Base-by-base conservation (phyloP, 2,329 filamentous ascomycete species). In the Cryphonectria japonica region DNA sequence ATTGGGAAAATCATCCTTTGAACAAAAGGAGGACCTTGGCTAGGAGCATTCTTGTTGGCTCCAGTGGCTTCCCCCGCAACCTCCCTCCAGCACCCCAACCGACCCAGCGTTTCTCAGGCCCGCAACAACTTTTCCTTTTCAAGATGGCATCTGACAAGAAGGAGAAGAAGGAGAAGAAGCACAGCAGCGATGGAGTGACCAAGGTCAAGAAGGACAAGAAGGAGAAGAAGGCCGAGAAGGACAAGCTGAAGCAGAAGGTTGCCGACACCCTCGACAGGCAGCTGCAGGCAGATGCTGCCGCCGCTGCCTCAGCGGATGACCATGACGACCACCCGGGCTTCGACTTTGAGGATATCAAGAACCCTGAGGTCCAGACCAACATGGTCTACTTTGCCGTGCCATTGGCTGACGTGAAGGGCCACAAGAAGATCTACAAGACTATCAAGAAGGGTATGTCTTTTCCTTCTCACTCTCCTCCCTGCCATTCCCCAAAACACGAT, bases 371-470 rank as follows among this genome's bases (percentile, higher is more conserved):
- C 39, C 60, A 70, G 60, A 69, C 68, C 19, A 69, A 91, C 71
- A 85, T 97, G 64, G 93, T 97, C 69, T 92, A 94, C 41, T 96
- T 97, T 79, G 94, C 95, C 70, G 87, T 92, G 76, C 93, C 94
- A 46, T 84, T 97, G 72, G 92, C 92, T 39, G 91, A 94, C 74
- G 93, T 93, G 74, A 96, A 97, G 87, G 87, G 83, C 71, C 86
- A 86, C 80, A 89, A 89, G 85, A 90, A 89, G 82, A 87, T 93
- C 65, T 82, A 92, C 68, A 91, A 91, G 82, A 74, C 84, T 67
- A 86, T 86, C 79, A 89, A 89, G 85, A 88, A 88, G 80, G 85
- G 88, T 90, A 81, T 67, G 84, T 76, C 5, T 43, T 16, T 60
- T 63, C n/a, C 7, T 22, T 37, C 73, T 72, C 69, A 26, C 26